Percentiles rank a stretch among this genome's conserved stretches.
Conservation (phyloP, 176 grass and related monocot species). For the Musa troglodytarum region DNA sequence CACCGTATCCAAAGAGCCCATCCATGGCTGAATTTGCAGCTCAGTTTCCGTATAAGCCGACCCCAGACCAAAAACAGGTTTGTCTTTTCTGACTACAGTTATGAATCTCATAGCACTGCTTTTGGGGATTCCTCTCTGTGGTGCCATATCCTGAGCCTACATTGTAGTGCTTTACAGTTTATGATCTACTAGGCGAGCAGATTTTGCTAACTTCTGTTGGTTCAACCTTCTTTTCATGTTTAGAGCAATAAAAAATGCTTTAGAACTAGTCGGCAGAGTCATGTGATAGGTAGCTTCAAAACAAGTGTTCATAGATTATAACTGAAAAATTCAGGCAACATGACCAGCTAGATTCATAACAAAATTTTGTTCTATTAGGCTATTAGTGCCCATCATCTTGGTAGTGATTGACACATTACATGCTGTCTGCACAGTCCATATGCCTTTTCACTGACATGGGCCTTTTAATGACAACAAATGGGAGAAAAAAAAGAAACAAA, state of each 20-base stretch:
- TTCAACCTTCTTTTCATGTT: not conserved
- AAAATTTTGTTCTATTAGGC: not conserved
- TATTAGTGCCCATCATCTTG: not conserved
- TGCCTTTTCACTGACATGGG: not conserved
- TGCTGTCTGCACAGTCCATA: not conserved
- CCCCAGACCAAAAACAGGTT: constrained; percentile 82
- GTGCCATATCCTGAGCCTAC: not conserved
- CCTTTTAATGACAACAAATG: too few relatives aligned
- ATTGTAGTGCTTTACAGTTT: not conserved
- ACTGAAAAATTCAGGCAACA: not conserved
- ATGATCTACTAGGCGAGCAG: not conserved
- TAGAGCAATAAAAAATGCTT: not conserved
- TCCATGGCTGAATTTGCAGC: constrained; percentile 57
- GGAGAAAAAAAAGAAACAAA: too few relatives aligned
- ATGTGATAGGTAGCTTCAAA: not conserved
- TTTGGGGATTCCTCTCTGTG: not conserved
- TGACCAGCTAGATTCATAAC: not conserved
- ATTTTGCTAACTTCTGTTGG: not conserved
- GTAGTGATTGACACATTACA: not conserved
- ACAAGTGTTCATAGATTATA: not conserved
- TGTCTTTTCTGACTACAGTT: not conserved
- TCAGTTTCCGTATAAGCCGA: constrained; percentile 85
- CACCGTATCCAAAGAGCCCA: constrained; percentile 42
- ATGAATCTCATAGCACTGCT: not conserved
- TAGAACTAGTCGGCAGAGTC: not conserved